Conservation (phyloP, 305 asterid species). For the Lippia alba region DNA sequence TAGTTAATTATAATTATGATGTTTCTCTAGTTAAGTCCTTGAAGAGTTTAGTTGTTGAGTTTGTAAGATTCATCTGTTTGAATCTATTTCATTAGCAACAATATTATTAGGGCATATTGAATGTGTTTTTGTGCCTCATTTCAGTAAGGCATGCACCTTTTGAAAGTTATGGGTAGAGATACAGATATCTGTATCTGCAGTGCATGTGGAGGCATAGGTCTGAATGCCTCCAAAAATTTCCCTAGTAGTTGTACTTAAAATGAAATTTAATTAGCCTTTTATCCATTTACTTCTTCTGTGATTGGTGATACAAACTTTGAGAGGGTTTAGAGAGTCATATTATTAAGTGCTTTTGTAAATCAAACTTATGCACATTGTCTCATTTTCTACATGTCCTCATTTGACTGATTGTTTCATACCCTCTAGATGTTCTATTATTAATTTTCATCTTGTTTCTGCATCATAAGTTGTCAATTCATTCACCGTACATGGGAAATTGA, state of each 20-base stretch:
- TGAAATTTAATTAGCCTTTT: not conserved
- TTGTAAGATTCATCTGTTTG: not conserved
- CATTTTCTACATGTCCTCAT: not conserved
- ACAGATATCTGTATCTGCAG: not conserved
- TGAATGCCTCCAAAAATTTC: not conserved
- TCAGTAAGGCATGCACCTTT: not conserved
- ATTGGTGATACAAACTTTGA: not conserved
- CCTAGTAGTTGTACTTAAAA: not conserved
- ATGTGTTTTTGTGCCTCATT: not conserved
- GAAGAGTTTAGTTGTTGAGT: not conserved
- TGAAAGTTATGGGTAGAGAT: not conserved
- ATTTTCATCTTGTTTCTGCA: not conserved
- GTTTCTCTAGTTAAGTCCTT: not conserved
- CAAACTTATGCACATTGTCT: not conserved
- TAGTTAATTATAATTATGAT: not conserved
- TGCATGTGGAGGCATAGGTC: not conserved
- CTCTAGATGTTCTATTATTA: not conserved
- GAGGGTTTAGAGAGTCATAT: not conserved
- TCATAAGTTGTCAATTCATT: not conserved
- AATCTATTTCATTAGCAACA: not conserved
- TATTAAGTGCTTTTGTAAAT: conserved; percentile 1
- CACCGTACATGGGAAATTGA: not conserved
- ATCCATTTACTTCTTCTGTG: not conserved
- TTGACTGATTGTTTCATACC: not conserved
- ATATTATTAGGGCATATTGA: not conserved